Evolutionary conservation across 495 filamentous ascomycete genomes (phyloP).

Genomic region (Gamarada debralockiae): DNA sequence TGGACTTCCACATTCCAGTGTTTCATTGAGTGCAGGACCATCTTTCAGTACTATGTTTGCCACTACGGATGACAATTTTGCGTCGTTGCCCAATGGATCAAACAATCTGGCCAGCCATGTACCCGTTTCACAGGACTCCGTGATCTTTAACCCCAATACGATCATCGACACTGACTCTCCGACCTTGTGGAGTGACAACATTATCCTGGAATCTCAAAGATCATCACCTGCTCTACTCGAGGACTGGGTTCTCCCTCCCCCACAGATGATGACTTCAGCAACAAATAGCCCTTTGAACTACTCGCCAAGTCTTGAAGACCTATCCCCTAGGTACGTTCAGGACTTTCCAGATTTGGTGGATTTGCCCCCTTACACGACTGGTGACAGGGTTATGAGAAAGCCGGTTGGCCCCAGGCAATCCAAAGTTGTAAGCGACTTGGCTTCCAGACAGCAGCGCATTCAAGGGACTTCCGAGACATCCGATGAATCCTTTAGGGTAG

Average conservation of each 20-base stretch:
- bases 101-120: conserved; percentile 11
- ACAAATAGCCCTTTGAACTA: conserved; percentile 21
- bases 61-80: conserved; percentile 18
- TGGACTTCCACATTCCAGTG: neutral
- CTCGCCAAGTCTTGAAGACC: conserved; percentile 22
- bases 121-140: conserved; percentile 15
- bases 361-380: conserved; percentile 20
- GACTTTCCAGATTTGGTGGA: conserved; percentile 21
- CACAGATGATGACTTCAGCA: conserved; percentile 11
- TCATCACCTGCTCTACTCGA: conserved; percentile 18
- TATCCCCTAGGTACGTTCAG: conserved; percentile 24
- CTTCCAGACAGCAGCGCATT: conserved; percentile 10
- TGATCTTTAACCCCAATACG: conserved; percentile 11
- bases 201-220: conserved; percentile 20
- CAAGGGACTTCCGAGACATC: conserved; percentile 19
- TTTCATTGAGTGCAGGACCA: conserved; percentile 9
- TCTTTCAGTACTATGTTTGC: conserved; percentile 15
- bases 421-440: conserved; percentile 21
- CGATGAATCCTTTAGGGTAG: conserved; percentile 20
- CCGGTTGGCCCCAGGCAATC: conserved; percentile 21
- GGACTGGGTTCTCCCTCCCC: conserved; percentile 17
- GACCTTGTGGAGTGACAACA: conserved; percentile 11
- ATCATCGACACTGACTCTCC: conserved; percentile 13
- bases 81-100: conserved; percentile 7
- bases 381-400: conserved; percentile 20